These are phyloP conservation scores for Gracilaria gracilis DNA, from an alignment of 23 red algal genomes.

Conservation along the genomic window DNA sequence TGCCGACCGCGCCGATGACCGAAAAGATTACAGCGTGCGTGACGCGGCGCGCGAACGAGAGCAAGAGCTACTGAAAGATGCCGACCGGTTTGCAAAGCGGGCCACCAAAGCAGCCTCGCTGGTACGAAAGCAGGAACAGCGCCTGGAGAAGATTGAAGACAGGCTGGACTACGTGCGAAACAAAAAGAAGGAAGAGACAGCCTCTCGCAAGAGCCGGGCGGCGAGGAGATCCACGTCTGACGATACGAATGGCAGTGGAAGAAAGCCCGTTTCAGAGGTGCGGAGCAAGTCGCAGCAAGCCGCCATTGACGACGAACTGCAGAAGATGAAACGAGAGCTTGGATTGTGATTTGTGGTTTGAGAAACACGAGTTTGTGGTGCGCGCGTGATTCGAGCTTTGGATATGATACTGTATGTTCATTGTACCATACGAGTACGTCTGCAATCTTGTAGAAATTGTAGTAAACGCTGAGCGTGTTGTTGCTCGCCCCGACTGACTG, in stretches of 20 bases:
- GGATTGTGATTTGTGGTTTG: conserved; percentile 55
- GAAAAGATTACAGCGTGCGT: conserved; percentile 36
- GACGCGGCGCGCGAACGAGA: conserved; percentile 59
- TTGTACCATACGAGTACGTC: background rate
- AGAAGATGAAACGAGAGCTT: conserved; percentile 87
- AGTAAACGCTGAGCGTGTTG: background rate
- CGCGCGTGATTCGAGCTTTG: too few relatives aligned
- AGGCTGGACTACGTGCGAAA: conserved; percentile 28
- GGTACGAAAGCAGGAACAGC: conserved; percentile 47
- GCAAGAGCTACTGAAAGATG: conserved; percentile 39
- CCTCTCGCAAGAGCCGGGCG: background rate
- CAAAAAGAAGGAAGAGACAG: conserved; percentile 2
- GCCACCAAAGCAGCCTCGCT: conserved; percentile 22
- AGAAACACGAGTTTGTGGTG: background rate
- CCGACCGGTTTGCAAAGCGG: conserved; percentile 20
- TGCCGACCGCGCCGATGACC: conserved; percentile 27
- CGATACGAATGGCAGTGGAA: background rate
- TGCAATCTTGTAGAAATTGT: background rate
- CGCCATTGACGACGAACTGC: conserved; percentile 84
- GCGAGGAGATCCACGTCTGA: background rate
- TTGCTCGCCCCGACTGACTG: background rate
- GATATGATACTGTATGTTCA: too few relatives aligned
- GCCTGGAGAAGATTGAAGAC: conserved; percentile 49
- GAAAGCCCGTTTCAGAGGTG: background rate
- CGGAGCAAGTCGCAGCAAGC: conserved; percentile 17